Evolutionary conservation across 2,329 filamentous ascomycete genomes (phyloP).

Genomic region (Penicillium crustosum): DNA sequence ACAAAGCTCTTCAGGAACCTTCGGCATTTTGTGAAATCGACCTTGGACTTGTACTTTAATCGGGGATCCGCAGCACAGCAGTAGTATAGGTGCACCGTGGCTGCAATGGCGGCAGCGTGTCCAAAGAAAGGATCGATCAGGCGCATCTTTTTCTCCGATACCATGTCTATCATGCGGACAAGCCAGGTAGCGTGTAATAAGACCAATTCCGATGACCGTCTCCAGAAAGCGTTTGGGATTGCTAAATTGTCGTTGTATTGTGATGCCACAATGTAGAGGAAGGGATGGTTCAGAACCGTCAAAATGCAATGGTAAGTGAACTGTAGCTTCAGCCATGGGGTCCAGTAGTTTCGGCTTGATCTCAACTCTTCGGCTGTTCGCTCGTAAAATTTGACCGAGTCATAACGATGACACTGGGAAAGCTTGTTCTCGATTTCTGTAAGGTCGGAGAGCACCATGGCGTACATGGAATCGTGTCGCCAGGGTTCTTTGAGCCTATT

Average conservation of each 20-base stretch:
- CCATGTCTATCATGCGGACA: slow-evolving; percentile 56
- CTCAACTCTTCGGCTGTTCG: slow-evolving; percentile 50
- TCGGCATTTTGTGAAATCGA: slow-evolving; percentile 54
- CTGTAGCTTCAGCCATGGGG: slow-evolving; percentile 54
- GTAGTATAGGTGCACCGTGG: slow-evolving; percentile 56
- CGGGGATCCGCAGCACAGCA: slow-evolving; percentile 52
- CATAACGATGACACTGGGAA: slow-evolving; percentile 55
- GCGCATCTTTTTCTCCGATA: slow-evolving; percentile 51
- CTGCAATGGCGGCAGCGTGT: slow-evolving; percentile 53
- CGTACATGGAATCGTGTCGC: slow-evolving; percentile 54
- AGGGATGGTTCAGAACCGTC: slow-evolving; percentile 55
- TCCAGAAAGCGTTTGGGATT: slow-evolving; percentile 57
- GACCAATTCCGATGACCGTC: slow-evolving; percentile 52
- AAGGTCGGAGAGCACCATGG: slow-evolving; percentile 52
- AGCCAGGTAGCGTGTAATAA: slow-evolving; percentile 56
- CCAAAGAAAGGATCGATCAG: slow-evolving; percentile 55
- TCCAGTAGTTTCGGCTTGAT: slow-evolving; percentile 51
- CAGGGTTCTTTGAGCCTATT: slow-evolving; percentile 53
- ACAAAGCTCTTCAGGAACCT: slow-evolving; percentile 52
- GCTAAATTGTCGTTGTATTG: slow-evolving; percentile 54
- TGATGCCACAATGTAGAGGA: slow-evolving; percentile 54
- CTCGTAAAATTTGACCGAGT: slow-evolving; percentile 55
- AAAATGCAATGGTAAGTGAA: slow-evolving; percentile 56
- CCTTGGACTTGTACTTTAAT: slow-evolving; percentile 54
- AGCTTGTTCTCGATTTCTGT: slow-evolving; percentile 50